Evolutionary conservation across 441 rosid species (phyloP).

Genomic region (Biscutella auriculata): DNA sequence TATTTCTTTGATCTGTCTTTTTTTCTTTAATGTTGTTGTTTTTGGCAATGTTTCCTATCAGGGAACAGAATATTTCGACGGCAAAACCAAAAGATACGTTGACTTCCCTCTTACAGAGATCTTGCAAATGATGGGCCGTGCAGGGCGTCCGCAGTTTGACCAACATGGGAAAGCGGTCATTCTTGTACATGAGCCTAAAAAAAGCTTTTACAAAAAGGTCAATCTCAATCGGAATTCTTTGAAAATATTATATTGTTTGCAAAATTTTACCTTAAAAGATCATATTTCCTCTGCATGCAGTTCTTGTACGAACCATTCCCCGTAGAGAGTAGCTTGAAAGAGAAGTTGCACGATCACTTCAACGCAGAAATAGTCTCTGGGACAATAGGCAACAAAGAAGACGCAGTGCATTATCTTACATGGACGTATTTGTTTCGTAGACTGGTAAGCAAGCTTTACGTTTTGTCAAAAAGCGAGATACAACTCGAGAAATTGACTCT

Average conservation of each 20-base stretch:
- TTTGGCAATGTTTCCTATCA: conserved; percentile 23
- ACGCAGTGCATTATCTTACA: conserved; percentile 88
- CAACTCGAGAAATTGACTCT: background rate
- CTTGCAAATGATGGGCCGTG: conserved; percentile 99
- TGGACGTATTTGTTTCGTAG: conserved; percentile 98
- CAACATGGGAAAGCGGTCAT: conserved; percentile 99
- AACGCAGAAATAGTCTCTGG: conserved; percentile 93
- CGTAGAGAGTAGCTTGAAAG: conserved; percentile 97
- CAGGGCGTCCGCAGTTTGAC: conserved; percentile 97
- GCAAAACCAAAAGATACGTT: conserved; percentile 94
- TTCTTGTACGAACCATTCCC: conserved; percentile 97
- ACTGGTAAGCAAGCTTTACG: conserved; percentile 49
- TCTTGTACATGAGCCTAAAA: conserved; percentile 98
- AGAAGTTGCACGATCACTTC: conserved; percentile 72
- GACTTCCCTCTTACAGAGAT: conserved; percentile 97
- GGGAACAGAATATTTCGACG: conserved; percentile 98
- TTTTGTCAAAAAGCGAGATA: background rate
- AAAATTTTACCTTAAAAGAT: conserved; percentile 4
- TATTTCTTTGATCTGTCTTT: background rate
- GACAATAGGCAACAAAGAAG: conserved; percentile 88
- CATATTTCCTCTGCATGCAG: conserved; percentile 35
- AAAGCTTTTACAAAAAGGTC: conserved; percentile 98
- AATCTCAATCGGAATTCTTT: conserved; percentile 3
- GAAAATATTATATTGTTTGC: conserved; percentile 1
- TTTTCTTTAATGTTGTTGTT: background rate